These are phyloP conservation scores for Buddleja alternifolia DNA, from an alignment of 257 asterid species.

Conservation along the genomic window DNA sequence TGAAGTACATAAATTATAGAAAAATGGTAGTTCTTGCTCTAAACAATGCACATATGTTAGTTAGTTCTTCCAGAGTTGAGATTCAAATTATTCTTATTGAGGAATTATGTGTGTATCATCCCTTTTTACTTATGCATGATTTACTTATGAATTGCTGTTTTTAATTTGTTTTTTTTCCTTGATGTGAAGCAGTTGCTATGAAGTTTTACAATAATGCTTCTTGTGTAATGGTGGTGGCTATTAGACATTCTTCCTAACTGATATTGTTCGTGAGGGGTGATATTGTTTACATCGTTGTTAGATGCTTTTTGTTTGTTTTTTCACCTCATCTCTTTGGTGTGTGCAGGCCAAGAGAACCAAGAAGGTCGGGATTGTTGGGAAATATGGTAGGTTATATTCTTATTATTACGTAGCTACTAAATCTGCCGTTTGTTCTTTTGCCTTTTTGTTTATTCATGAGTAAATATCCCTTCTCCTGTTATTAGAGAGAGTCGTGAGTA, in stretches of 20 bases:
- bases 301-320: not conserved
- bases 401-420: not conserved
- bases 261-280: not conserved
- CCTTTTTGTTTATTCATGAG: not conserved
- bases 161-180: not conserved
- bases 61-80: not conserved
- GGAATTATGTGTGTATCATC: not conserved
- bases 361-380: constrained; percentile 67
- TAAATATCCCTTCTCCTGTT: not conserved
- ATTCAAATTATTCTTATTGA: not conserved
- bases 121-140: not conserved
- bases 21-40: not conserved
- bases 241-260: not conserved
- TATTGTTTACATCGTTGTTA: not conserved
- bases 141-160: not conserved
- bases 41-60: not conserved
- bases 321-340: not conserved
- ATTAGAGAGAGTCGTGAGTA: not conserved
- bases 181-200: not conserved
- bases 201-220: not conserved
- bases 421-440: too few species aligned
- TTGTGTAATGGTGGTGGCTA: not conserved
- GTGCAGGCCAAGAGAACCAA: constrained; percentile 65
- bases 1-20: not conserved
- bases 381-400: constrained; percentile 43